These are phyloP conservation scores for Curvularia spicifera DNA, from an alignment of 2,329 filamentous ascomycete species.

Conservation along the genomic window DNA sequence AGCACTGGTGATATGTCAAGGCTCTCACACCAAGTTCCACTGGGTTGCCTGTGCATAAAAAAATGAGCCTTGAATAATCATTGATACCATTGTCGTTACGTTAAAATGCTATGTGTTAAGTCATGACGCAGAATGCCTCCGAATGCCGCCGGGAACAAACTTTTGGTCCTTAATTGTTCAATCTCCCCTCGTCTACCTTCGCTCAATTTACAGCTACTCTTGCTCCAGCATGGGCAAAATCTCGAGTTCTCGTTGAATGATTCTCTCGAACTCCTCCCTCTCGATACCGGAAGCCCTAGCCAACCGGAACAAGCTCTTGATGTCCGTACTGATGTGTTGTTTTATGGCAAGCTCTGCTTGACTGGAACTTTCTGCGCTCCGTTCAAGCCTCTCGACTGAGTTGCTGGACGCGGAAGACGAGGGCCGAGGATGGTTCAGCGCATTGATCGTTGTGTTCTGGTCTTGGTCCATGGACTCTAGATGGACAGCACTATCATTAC, in stretches of 20 bases:
- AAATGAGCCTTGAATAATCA: not conserved
- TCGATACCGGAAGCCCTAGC: slow-evolving; percentile 75
- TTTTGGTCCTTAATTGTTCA: not conserved
- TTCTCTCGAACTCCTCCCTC: slow-evolving; percentile 73
- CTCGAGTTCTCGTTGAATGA: slow-evolving; percentile 75
- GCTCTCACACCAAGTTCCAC: not conserved
- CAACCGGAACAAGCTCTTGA: slow-evolving; percentile 77
- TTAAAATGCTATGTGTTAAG: slow-evolving; percentile 9
- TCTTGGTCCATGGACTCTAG: slow-evolving; percentile 32
- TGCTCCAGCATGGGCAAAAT: slow-evolving; percentile 72
- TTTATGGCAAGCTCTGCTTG: slow-evolving; percentile 75
- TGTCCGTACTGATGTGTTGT: slow-evolving; percentile 77
- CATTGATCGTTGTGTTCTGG: slow-evolving; percentile 32
- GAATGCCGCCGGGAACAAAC: slow-evolving; percentile 12
- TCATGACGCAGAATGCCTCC: slow-evolving; percentile 18
- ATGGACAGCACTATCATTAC: slow-evolving; percentile 30
- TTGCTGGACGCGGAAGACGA: slow-evolving; percentile 52
- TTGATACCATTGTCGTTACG: not conserved
- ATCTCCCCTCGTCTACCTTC: not conserved
- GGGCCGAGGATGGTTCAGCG: slow-evolving; percentile 45
- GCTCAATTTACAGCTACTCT: slow-evolving; percentile 39
- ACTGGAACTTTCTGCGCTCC: slow-evolving; percentile 62
- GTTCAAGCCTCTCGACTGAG: slow-evolving; percentile 66
- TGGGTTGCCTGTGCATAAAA: not conserved
- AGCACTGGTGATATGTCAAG: not conserved